Evolutionary conservation across 2,329 filamentous ascomycete species (phyloP).

Genomic region (Zelopaecilomyces penicillatus): DNA sequence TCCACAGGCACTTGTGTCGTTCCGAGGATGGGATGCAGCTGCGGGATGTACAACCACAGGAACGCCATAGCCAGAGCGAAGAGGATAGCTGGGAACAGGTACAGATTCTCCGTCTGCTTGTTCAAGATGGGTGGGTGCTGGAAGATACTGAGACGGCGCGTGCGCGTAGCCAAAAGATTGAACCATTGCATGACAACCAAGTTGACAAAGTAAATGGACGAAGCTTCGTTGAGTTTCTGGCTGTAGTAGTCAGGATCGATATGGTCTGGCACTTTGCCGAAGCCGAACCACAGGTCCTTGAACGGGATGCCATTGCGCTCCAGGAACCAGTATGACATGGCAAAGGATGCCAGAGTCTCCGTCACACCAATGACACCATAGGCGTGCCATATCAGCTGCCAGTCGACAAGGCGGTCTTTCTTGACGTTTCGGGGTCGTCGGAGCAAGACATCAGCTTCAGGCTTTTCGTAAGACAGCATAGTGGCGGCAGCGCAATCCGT

Average conservation of each 20-base stretch:
- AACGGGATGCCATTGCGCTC: conserved; percentile 57
- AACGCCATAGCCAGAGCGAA: conserved; percentile 63
- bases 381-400: conserved; percentile 61
- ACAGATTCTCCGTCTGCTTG: conserved; percentile 55
- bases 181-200: conserved; percentile 78
- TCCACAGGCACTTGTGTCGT: conserved; percentile 60
- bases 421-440: conserved; percentile 60
- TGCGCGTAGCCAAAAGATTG: conserved; percentile 63
- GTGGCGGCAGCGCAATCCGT: conserved; percentile 69
- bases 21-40: conserved; percentile 50
- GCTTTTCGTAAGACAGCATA: conserved; percentile 65
- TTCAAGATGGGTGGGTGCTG: conserved; percentile 64
- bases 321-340: conserved; percentile 61
- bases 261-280: conserved; percentile 43
- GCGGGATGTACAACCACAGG: conserved; percentile 61
- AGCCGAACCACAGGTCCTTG: conserved; percentile 57
- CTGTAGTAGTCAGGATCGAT: conserved; percentile 47
- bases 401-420: conserved; percentile 65
- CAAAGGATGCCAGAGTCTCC: conserved; percentile 51
- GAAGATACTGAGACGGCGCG: conserved; percentile 57
- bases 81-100: conserved; percentile 60
- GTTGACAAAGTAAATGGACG: conserved; percentile 71
- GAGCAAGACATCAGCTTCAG: conserved; percentile 65
- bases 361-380: conserved; percentile 64
- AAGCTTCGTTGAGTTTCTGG: conserved; percentile 52